These are phyloP conservation scores for Ceratocystis cubensis DNA, from an alignment of 2,329 filamentous ascomycete species.

Conservation along the genomic window DNA sequence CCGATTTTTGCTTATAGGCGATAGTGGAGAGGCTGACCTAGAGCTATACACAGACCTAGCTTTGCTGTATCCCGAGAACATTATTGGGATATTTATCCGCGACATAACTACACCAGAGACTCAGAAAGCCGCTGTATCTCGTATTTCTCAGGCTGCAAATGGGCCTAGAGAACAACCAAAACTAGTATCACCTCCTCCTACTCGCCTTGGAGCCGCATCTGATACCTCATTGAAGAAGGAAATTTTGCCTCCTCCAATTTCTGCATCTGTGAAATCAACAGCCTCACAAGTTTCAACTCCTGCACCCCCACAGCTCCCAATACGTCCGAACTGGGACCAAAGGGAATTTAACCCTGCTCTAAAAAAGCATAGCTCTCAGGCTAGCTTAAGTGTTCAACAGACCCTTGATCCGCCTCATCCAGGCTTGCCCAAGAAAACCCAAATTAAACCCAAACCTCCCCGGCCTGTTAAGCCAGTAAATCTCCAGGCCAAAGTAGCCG, in stretches of 20 bases:
- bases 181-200: neutral
- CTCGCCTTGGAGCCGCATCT: neutral
- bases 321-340: slow-evolving; percentile 17
- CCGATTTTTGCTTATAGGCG: slow-evolving; percentile 78
- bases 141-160: slow-evolving; percentile 31
- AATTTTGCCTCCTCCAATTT: slow-evolving; percentile 7
- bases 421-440: too few species aligned
- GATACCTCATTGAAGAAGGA: slow-evolving; percentile 5
- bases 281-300: neutral
- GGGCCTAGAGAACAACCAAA: slow-evolving; percentile 24
- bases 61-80: slow-evolving; percentile 65
- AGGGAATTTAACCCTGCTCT: too few species aligned
- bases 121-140: neutral
- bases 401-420: too few species aligned
- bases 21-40: slow-evolving; percentile 91
- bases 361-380: too few species aligned
- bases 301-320: slow-evolving; percentile 33
- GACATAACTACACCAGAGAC: slow-evolving; percentile 75
- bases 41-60: slow-evolving; percentile 96
- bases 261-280: neutral
- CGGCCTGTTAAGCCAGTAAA: slow-evolving; percentile 46
- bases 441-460: slow-evolving; percentile 35
- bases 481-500: slow-evolving; percentile 30
- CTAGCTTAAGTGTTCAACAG: too few species aligned
- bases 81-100: slow-evolving; percentile 82